Percentiles rank a stretch among this genome's conserved stretches.
These are phyloP conservation scores for Trypanosoma platydactyli DNA, from an alignment of 208 protist genomes.

Conservation along the genomic window DNA sequence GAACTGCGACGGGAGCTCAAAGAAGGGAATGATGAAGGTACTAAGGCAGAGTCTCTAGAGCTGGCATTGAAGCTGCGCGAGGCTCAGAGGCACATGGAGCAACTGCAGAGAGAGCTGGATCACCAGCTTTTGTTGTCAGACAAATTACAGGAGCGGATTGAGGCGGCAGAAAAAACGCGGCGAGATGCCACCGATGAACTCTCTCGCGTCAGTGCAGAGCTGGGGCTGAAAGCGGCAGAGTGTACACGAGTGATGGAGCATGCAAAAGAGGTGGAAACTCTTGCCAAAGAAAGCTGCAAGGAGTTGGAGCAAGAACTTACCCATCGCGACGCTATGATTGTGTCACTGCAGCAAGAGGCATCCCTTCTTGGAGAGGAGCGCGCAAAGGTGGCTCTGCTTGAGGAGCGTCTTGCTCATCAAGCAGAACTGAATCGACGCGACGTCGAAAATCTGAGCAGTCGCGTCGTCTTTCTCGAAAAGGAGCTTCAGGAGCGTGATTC, in stretches of 20 bases:
- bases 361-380: slow-evolving; percentile 50
- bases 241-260: slow-evolving; percentile 42
- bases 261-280: slow-evolving; percentile 57
- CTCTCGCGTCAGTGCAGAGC: slow-evolving; percentile 24
- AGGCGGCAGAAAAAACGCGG: slow-evolving; percentile 23
- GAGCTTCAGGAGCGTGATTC: slow-evolving; percentile 31
- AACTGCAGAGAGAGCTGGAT: slow-evolving; percentile 28
- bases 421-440: slow-evolving; percentile 27
- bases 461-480: slow-evolving; percentile 20
- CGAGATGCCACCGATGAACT: slow-evolving; percentile 37
- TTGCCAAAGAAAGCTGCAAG: slow-evolving; percentile 48
- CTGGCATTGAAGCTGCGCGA: slow-evolving; percentile 5
- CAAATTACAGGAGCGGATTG: slow-evolving; percentile 7
- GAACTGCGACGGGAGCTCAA: slow-evolving; percentile 5
- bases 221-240: slow-evolving; percentile 41
- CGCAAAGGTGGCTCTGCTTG: slow-evolving; percentile 47
- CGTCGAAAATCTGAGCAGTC: slow-evolving; percentile 1
- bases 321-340: slow-evolving; percentile 48
- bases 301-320: slow-evolving; percentile 43
- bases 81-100: slow-evolving; percentile 9
- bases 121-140: slow-evolving; percentile 17
- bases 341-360: slow-evolving; percentile 46
- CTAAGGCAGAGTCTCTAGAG: neutral
- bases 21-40: neutral
- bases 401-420: slow-evolving; percentile 50